Base-by-base conservation (phyloP, 129 eudicot species). In the Lonicera japonica region DNA sequence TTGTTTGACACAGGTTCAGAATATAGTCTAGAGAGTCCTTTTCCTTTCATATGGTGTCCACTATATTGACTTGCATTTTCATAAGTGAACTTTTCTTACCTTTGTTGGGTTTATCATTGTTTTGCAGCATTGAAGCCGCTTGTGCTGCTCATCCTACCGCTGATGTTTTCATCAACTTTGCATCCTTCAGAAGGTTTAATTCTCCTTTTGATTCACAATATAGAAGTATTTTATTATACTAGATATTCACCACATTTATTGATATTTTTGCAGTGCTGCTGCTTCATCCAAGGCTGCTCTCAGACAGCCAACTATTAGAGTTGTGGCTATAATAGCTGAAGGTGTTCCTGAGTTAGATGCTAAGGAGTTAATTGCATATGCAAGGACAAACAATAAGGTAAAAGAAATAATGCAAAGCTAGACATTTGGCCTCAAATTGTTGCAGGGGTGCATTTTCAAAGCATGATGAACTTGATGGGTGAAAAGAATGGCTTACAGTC, bases 91-190 rank as follows among this genome's bases (percentile, higher is more conserved):
- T 34, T 47, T 13, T 22, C 66, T 41, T 60, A 47, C 45, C 58
- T 58, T 53, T 7, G 8, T 21, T 55, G 34, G 51, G 17, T 21
- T 54, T 63, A 25, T 47, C 72, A 40, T 66, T 64, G 24, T 68
- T 12, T 74, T 66, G 68, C 95, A 92, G 99, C 70, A 70, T 92
- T 59, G 99, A 92, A 80, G 84, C 89, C 8, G 96, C 99, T 46
- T 88, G 89, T 80, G 95, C 99, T 64, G 99, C 99, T 4, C 96
- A 92, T 63, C 96, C 99, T 45, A 92, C 99, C 17, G 96, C 96
- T 54, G 96, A 92, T 83, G 96, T 92, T 50, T 92, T 92, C 73
- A 92, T 92, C 22, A 92, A 92, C 77, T 92, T 92, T 55, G 99
- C 99, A 69, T 88, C 99, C 20, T 92, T 59, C 61, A 82, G 99